Percentiles rank a stretch among this genome's conserved stretches.
Conservation (phyloP, 2,329 filamentous ascomycete genomes). For the Aspergillus versicolor region DNA sequence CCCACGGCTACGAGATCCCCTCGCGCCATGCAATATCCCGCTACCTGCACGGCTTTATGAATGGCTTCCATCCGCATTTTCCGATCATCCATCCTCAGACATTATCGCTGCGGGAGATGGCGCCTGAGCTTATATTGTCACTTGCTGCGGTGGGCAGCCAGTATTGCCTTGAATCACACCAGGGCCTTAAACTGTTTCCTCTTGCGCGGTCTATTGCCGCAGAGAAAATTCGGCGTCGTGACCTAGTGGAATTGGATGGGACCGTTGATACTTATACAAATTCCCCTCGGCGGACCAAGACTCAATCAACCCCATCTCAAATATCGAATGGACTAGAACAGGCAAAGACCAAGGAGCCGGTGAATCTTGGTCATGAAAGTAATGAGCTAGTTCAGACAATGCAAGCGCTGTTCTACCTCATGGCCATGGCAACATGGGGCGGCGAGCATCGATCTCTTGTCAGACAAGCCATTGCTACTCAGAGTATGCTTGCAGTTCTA, state of each 20-base stretch:
- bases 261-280: background rate
- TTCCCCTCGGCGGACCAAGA: background rate
- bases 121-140: constrained; percentile 1
- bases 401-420: background rate
- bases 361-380: too few species aligned
- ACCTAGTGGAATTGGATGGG: background rate
- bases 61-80: constrained; percentile 9
- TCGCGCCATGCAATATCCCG: constrained; percentile 6
- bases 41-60: constrained; percentile 7
- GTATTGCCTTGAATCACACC: constrained; percentile 8
- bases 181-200: background rate
- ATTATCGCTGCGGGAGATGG: background rate
- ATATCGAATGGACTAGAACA: background rate
- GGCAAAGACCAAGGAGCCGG: too few species aligned
- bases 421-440: background rate
- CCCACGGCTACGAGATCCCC: background rate
- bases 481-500: background rate
- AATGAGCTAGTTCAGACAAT: too few species aligned
- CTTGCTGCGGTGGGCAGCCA: constrained; percentile 6
- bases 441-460: background rate
- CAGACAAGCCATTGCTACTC: background rate
- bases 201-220: background rate
- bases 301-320: too few species aligned
- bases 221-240: background rate
- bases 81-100: constrained; percentile 9